A percentile compares a stretch with the other conserved stretches of the same genome.
Conservation (phyloP, 805 yeast species). For the Starmerella vaccinii region DNA sequence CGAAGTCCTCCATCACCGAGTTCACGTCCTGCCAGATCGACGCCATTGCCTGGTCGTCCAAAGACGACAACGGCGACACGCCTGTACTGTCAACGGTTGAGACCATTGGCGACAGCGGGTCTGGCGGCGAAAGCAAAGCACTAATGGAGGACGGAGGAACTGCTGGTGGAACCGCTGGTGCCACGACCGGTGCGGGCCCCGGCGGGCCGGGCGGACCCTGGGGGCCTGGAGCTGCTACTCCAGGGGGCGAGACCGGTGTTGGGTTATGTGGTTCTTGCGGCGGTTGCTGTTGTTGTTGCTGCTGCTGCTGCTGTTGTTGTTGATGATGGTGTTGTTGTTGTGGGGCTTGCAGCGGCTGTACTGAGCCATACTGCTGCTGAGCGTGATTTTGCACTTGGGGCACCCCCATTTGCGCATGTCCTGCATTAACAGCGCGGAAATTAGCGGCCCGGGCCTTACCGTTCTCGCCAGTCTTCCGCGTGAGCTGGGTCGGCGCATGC, state of each 20-base stretch:
- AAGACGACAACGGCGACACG: constrained; percentile 15
- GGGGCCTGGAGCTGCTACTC: neutral
- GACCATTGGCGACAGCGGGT: constrained; percentile 4
- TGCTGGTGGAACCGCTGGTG: neutral
- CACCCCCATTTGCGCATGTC: neutral
- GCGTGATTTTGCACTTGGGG: too few relatives aligned
- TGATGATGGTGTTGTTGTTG: neutral
- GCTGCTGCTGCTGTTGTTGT: neutral
- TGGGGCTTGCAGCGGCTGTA: too few relatives aligned
- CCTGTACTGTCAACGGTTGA: neutral
- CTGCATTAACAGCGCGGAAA: neutral
- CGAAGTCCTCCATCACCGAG: constrained; percentile 82
- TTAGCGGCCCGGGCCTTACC: neutral
- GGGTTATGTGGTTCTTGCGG: neutral
- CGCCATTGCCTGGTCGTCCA: constrained; percentile 15
- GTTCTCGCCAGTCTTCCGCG: constrained; percentile 3
- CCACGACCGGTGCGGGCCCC: neutral
- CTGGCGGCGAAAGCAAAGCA: constrained; percentile 17
- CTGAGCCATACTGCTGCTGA: too few relatives aligned
- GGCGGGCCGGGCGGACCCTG: neutral
- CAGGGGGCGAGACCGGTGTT: neutral
- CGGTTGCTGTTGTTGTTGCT: neutral
- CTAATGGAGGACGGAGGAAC: constrained; percentile 5
- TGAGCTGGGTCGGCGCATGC: constrained; percentile 31
- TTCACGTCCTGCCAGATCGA: constrained; percentile 71